phyloP scores from a whole-genome alignment of 805 yeast species.

The Kuraishia cidri region DNA sequence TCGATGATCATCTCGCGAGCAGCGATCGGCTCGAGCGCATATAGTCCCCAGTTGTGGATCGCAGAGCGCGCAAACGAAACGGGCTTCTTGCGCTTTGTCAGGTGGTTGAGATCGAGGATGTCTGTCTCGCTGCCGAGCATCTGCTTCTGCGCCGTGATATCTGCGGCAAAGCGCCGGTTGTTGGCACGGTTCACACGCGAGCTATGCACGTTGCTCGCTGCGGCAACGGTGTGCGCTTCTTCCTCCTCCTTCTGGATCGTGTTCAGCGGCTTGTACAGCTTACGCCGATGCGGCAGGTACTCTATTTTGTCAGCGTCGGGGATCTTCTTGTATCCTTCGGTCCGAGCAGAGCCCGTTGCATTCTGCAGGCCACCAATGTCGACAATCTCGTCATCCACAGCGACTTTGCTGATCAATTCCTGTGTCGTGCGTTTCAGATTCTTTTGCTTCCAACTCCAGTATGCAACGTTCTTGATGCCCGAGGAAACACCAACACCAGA shows the following conservation, averaged over 20 bases:
- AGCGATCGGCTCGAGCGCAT: constrained; percentile 92
- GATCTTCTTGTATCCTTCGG: constrained; percentile 67
- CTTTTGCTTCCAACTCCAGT: constrained; percentile 62
- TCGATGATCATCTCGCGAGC: constrained; percentile 97
- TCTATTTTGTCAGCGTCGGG: constrained; percentile 65
- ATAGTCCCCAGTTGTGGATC: constrained; percentile 96
- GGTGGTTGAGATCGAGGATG: constrained; percentile 72
- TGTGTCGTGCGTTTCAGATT: constrained; percentile 16
- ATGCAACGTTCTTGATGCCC: constrained; percentile 28
- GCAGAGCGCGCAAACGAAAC: constrained; percentile 97
- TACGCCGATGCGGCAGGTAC: constrained; percentile 77
- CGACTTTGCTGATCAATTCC: constrained; percentile 15
- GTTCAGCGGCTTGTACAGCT: constrained; percentile 57
- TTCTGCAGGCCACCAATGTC: constrained; percentile 22
- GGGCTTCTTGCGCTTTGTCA: constrained; percentile 85
- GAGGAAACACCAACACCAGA: constrained; percentile 10
- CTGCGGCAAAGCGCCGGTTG: constrained; percentile 84
- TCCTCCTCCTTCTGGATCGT: constrained; percentile 60
- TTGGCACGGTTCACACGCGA: constrained; percentile 83
- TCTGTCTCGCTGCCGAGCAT: constrained; percentile 78
- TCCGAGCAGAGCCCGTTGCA: constrained; percentile 52
- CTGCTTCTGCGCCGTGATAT: constrained; percentile 72
- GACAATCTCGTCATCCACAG: constrained; percentile 18
- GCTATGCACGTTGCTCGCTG: constrained; percentile 39
- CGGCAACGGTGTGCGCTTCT: constrained; percentile 18